These are phyloP conservation scores for Magnolia sinica DNA, from an alignment of 164 flowering plant genomes.

Conservation along the genomic window DNA sequence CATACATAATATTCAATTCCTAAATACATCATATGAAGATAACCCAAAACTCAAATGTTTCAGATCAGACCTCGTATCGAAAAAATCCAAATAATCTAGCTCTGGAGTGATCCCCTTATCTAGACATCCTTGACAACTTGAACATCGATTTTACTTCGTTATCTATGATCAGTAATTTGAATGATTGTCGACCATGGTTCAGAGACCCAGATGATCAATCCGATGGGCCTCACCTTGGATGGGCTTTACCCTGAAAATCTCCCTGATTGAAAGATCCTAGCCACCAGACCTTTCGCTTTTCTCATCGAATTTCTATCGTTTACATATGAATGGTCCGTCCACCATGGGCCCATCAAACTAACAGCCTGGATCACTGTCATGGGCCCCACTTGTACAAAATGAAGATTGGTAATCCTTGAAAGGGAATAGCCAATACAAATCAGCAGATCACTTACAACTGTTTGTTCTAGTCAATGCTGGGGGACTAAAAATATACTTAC, in stretches of 20 bases:
- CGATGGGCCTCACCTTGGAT: no score
- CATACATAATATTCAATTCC: background rate
- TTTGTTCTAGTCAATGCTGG: background rate
- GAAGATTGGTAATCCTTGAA: no score
- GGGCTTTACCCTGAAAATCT: no score
- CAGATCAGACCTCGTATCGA: background rate
- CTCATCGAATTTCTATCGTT: no score
- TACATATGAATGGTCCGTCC: no score
- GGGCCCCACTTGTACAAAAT: no score
- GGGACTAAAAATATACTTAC: conserved; percentile 39
- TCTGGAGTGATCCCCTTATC: no score
- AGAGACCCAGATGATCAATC: background rate
- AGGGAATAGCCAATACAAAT: background rate
- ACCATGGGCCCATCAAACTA: no score
- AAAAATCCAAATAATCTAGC: background rate
- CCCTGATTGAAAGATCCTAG: no score
- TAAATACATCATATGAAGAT: background rate
- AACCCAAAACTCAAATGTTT: background rate
- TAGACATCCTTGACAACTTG: no score
- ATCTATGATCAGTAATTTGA: background rate
- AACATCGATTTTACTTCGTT: background rate
- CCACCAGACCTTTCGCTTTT: no score
- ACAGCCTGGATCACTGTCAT: no score
- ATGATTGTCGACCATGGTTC: background rate
- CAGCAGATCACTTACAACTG: background rate